Evolutionary conservation across 352 stramenopile species (phyloP).

Genomic region (Phytophthora syringae): DNA sequence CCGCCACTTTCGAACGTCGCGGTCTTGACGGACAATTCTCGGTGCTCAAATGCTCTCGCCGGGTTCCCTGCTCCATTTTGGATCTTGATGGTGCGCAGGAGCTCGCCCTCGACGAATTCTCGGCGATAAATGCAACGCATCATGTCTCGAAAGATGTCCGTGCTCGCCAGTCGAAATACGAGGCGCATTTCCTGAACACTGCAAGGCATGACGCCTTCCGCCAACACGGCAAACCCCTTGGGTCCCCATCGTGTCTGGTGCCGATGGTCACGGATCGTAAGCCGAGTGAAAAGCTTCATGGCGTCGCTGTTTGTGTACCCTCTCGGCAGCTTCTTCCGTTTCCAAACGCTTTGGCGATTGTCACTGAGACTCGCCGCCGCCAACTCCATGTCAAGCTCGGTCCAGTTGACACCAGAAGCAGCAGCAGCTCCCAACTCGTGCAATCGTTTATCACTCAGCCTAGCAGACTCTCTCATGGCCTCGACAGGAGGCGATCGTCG

Average conservation of each 20-base stretch:
- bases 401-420: conserved; percentile 41
- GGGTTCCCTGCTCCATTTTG: conserved; percentile 15
- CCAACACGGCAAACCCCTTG: conserved; percentile 41
- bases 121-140: conserved; percentile 46
- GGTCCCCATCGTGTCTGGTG: conserved; percentile 41
- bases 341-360: conserved; percentile 39
- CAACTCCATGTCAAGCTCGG: conserved; percentile 42
- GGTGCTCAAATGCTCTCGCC: conserved; percentile 25
- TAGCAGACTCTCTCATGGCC: conserved; percentile 29
- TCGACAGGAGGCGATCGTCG: conserved; percentile 13
- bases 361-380: conserved; percentile 26
- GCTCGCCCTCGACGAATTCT: conserved; percentile 43
- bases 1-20: conserved; percentile 43
- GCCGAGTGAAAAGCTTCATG: conserved; percentile 40
- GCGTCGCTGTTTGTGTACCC: conserved; percentile 22
- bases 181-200: conserved; percentile 49
- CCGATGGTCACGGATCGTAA: conserved; percentile 24
- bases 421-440: conserved; percentile 40
- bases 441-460: conserved; percentile 47
- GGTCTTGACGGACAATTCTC: conserved; percentile 44
- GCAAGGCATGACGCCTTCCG: conserved; percentile 41
- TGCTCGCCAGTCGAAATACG: conserved; percentile 37
- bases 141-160: conserved; percentile 38
- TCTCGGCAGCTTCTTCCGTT: conserved; percentile 30
- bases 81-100: conserved; percentile 41